Evolutionary conservation across 2,329 filamentous ascomycete species (phyloP), one percentile per base, ranked within the genome.

Genomic region (Talaromyces sp.): DNA sequence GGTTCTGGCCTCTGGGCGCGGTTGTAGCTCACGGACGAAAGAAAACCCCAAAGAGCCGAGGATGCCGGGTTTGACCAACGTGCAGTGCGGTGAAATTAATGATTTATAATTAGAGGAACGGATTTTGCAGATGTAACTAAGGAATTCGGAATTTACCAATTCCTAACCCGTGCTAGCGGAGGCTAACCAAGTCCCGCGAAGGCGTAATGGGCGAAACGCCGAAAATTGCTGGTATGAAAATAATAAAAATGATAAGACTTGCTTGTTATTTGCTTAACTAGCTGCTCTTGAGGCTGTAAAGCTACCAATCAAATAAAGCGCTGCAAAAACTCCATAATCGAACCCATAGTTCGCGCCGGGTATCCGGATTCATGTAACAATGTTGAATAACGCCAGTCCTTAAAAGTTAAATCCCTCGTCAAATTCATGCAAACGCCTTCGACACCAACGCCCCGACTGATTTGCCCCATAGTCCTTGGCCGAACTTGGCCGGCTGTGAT

Each of bases 391-490:
- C 48, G 26, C 48, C 48, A 29, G 24, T 27, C 19, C 24, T 29
- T 52, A 17, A 52, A 38, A 38, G 35, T 14, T 14, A 38, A 38
- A 38, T n/a, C 35, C 14, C 35, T 38, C 35, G 35, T 52, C 48
- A 52, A 29, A 52, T 14, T 55, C 43, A 61, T 19, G 56, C 53
- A 58, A 61, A 59, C 29, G 58, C 56, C 35, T 54, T 62, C 46
- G 31, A 55, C 41, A 51, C 56, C 46, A 62, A 38, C 27, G 57
- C 60, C 31, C 53, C 56, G 6, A 56, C 60, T 1, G 75, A 75
- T 62, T 70, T 71, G 31, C 72, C 72, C 75, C 75, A 78, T 48
- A 75, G 60, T 1, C 75, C 75, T 46, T 69, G 68, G 14, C 75
- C 75, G 51, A 77, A 67, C 51, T 67, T 63, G 31, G 54, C 35